These are phyloP conservation scores for Cryptococcus jaspeensis DNA, from an alignment of 1,284 basidiomycete species.

Conservation along the genomic window DNA sequence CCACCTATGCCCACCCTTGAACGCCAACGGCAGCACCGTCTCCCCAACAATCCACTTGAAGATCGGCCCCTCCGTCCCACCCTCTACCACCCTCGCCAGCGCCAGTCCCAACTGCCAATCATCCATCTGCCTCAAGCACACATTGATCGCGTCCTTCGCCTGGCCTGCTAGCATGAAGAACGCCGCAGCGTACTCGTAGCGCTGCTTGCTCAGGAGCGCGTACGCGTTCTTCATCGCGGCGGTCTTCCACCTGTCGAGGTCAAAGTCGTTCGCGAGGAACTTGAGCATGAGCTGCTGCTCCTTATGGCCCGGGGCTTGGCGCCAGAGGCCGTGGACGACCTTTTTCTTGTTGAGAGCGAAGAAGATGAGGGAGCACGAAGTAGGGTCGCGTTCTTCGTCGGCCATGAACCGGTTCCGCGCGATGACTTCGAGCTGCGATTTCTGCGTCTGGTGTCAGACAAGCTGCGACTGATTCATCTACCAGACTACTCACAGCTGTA, in stretches of 20 bases:
- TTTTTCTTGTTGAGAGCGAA: slow-evolving; percentile 90
- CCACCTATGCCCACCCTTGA: slow-evolving; percentile 84
- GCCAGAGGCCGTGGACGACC: slow-evolving; percentile 91
- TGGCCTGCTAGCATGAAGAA: slow-evolving; percentile 93
- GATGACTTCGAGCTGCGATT: slow-evolving; percentile 78
- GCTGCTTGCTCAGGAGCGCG: slow-evolving; percentile 82
- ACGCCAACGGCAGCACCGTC: slow-evolving; percentile 78
- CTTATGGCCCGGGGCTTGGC: slow-evolving; percentile 89
- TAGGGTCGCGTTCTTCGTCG: slow-evolving; percentile 81
- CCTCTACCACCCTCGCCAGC: slow-evolving; percentile 77
- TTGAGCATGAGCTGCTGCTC: slow-evolving; percentile 88
- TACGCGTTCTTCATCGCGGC: slow-evolving; percentile 97
- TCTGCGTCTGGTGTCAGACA: slow-evolving; percentile 56
- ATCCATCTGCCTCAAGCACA: slow-evolving; percentile 81
- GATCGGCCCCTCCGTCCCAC: slow-evolving; percentile 75
- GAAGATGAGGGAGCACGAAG: slow-evolving; percentile 84
- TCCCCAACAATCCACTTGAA: slow-evolving; percentile 67
- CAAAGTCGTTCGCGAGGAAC: slow-evolving; percentile 90
- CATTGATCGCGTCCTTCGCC: slow-evolving; percentile 85
- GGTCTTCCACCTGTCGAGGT: slow-evolving; percentile 78
- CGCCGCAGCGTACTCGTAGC: slow-evolving; percentile 95
- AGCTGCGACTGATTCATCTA: no score
- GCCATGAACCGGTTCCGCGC: slow-evolving; percentile 90
- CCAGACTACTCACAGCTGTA: slow-evolving; percentile 61
- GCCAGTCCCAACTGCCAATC: slow-evolving; percentile 90